Conservation (phyloP, 164 flowering plant genomes). For the Brasenia schreberi region DNA sequence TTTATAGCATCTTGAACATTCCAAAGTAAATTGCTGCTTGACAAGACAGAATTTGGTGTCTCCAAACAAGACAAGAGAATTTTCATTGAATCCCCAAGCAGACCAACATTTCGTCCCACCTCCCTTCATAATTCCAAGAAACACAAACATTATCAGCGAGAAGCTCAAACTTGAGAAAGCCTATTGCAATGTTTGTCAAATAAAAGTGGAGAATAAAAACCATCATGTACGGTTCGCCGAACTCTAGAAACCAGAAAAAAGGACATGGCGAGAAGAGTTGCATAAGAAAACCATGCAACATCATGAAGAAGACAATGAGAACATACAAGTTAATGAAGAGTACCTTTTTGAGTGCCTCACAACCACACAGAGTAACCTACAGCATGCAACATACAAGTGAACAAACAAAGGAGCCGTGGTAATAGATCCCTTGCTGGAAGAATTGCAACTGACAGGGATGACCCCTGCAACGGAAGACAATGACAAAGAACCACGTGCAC, state of each 20-base stretch:
- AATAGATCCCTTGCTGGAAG: constrained; percentile 5
- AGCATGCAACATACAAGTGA: constrained; percentile 62
- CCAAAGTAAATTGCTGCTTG: constrained; percentile 29
- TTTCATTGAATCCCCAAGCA: constrained; percentile 55
- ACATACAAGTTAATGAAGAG: background rate
- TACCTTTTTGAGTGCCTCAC: constrained; percentile 74
- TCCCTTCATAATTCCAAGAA: constrained; percentile 25
- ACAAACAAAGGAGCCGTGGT: constrained; percentile 42
- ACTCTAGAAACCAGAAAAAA: too few relatives aligned
- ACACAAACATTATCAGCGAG: too few relatives aligned
- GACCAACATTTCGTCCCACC: constrained; percentile 34
- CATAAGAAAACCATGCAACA: too few relatives aligned
- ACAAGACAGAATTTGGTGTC: constrained; percentile 24
- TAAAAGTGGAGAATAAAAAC: too few relatives aligned
- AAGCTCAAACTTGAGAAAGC: too few relatives aligned
- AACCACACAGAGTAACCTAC: constrained; percentile 53
- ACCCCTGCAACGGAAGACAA: constrained; percentile 5
- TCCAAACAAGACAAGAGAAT: constrained; percentile 68
- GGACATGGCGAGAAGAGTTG: too few relatives aligned
- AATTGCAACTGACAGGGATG: background rate
- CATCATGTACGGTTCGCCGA: too few relatives aligned
- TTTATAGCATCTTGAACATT: constrained; percentile 44
- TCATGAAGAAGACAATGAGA: too few relatives aligned
- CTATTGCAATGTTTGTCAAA: too few relatives aligned
- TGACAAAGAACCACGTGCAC: constrained; percentile 8